Evolutionary conservation across 2,329 filamentous ascomycete species (phyloP).

Genomic region (Calonectria hongkongensis): DNA sequence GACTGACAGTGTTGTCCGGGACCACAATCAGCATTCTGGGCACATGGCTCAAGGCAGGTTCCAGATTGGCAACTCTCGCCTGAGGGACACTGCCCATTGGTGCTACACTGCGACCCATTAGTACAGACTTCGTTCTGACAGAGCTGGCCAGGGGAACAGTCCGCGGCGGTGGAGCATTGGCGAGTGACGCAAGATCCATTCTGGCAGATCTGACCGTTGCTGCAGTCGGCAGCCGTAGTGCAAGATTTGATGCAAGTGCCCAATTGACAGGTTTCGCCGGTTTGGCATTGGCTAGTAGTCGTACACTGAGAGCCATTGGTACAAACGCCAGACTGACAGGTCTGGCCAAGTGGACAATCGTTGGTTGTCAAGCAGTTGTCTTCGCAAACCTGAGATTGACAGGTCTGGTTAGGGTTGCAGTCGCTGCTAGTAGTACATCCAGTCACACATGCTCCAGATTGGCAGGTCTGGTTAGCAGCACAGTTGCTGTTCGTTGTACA

Average conservation of each 20-base stretch:
- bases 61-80: constrained; percentile 7
- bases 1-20: constrained; percentile 1
- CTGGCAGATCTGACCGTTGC: background rate
- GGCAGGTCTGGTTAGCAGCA: constrained; percentile 12
- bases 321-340: constrained; percentile 16
- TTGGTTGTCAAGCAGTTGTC: constrained; percentile 16
- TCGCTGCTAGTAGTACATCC: constrained; percentile 10
- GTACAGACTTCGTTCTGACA: constrained; percentile 1
- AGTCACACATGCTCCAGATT: constrained; percentile 14
- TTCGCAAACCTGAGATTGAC: background rate
- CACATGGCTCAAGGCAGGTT: constrained; percentile 1
- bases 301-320: constrained; percentile 23
- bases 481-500: constrained; percentile 5
- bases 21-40: background rate
- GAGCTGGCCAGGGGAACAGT: background rate
- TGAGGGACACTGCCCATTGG: constrained; percentile 3
- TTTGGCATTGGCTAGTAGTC: background rate
- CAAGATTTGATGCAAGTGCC: constrained; percentile 15
- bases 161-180: background rate
- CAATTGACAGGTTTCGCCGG: background rate
- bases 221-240: background rate
- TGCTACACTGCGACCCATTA: background rate
- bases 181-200: constrained; percentile 7
- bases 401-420: constrained; percentile 3
- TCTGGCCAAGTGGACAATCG: constrained; percentile 21